Conservation (phyloP, 2,329 filamentous ascomycete genomes). For the Epichloe scottii region DNA sequence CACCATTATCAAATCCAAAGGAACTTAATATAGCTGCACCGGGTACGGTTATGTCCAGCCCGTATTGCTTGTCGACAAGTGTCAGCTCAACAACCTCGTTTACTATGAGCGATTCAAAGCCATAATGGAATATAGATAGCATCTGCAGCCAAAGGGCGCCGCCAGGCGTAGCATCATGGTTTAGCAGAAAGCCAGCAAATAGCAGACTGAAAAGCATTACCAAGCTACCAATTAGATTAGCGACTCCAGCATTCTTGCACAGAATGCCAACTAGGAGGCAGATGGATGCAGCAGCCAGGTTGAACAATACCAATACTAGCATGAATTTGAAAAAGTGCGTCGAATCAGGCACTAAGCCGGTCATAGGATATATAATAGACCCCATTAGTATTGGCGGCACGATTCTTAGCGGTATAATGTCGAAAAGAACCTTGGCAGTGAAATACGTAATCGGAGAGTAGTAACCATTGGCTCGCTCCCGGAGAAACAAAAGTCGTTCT, state of each 20-base stretch:
- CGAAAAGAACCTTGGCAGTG: conserved; percentile 91
- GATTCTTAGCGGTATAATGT: conserved; percentile 86
- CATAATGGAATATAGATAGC: conserved; percentile 96
- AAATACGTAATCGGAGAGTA: conserved; percentile 94
- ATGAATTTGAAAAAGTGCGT: conserved; percentile 85
- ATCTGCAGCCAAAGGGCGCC: conserved; percentile 82
- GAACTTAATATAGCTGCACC: conserved; percentile 87
- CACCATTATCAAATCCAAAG: conserved; percentile 84
- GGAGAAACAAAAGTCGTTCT: conserved; percentile 80
- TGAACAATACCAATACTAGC: conserved; percentile 86
- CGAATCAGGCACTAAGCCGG: conserved; percentile 71
- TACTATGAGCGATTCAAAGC: conserved; percentile 90
- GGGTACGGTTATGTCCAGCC: conserved; percentile 89
- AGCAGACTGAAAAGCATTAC: conserved; percentile 96
- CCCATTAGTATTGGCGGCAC: conserved; percentile 93
- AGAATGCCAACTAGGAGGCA: conserved; percentile 95
- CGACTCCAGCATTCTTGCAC: conserved; percentile 81
- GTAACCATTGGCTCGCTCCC: conserved; percentile 93
- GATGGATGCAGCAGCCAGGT: conserved; percentile 83
- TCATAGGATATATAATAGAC: conserved; percentile 96
- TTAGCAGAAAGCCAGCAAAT: conserved; percentile 86
- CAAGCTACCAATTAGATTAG: conserved; percentile 83
- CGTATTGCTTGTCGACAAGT: conserved; percentile 87
- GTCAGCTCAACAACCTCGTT: conserved; percentile 90
- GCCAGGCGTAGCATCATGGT: conserved; percentile 82